Conservation (phyloP, 2,329 filamentous ascomycete species). For the Ambrosiella xylebori region DNA sequence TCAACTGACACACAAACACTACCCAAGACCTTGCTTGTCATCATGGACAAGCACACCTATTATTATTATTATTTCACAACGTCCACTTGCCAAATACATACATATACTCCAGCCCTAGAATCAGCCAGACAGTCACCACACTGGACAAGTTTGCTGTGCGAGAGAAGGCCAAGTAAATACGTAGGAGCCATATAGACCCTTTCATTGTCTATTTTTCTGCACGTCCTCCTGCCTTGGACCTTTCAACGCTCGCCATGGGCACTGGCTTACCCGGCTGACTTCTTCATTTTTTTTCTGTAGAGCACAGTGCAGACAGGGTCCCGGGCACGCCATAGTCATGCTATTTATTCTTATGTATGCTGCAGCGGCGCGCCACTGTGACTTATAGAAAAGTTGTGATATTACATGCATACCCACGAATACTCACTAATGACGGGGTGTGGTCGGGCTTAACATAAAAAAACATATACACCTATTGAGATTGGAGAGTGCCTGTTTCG, state of each 20-base stretch:
- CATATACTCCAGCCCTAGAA: no score
- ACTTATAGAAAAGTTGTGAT: neutral
- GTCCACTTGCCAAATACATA: neutral
- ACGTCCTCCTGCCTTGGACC: neutral
- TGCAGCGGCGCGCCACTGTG: neutral
- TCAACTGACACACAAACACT: neutral
- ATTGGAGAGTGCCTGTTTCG: neutral
- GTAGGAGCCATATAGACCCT: neutral
- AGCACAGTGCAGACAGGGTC: neutral
- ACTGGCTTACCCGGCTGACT: neutral
- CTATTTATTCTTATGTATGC: neutral
- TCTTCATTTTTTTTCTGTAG: neutral
- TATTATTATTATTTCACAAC: neutral
- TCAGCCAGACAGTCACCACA: no score
- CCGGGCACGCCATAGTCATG: neutral
- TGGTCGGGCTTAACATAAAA: neutral
- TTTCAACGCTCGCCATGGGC: neutral
- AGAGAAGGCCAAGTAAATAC: no score
- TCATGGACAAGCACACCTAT: neutral
- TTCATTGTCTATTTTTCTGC: neutral
- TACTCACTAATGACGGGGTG: neutral
- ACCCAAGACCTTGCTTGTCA: neutral
- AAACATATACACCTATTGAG: neutral
- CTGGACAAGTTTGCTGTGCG: no score
- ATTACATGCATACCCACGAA: no score